Percentiles rank a stretch among this genome's conserved stretches.
Conservation (phyloP, 192 early-diverging fungal genomes). For the Coemansia sp. region DNA sequence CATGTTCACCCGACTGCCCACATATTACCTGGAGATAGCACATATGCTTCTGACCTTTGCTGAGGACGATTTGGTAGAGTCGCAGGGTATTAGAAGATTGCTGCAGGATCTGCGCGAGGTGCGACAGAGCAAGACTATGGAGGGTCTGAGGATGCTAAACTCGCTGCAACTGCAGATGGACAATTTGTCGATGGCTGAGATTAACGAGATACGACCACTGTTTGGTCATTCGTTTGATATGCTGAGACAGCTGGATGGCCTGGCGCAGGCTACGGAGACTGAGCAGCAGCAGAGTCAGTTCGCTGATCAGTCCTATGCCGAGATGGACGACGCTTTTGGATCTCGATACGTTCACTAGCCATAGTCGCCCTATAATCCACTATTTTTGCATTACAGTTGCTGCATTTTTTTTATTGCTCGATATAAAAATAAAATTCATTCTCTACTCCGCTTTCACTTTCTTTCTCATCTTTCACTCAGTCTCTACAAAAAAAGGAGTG, state of each 20-base stretch:
- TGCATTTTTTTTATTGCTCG: neutral
- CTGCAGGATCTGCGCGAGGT: constrained; percentile 85
- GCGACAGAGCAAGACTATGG: constrained; percentile 77
- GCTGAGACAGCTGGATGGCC: constrained; percentile 42
- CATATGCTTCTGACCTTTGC: constrained; percentile 78
- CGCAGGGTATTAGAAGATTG: constrained; percentile 70
- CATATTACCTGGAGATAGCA: constrained; percentile 82
- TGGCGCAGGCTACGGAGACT: constrained; percentile 24
- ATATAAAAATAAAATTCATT: neutral
- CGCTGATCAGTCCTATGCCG: constrained; percentile 35
- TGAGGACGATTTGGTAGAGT: constrained; percentile 79
- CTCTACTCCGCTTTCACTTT: neutral
- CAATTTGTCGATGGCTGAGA: constrained; percentile 82
- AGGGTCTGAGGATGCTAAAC: constrained; percentile 70
- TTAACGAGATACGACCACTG: constrained; percentile 93
- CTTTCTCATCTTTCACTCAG: neutral
- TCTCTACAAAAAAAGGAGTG: neutral
- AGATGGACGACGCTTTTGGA: constrained; percentile 24
- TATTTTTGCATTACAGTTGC: neutral
- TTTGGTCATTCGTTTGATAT: constrained; percentile 79
- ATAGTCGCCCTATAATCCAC: neutral
- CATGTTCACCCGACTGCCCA: constrained; percentile 76
- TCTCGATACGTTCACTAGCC: constrained; percentile 17
- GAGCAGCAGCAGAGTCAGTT: constrained; percentile 33
- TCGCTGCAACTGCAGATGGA: constrained; percentile 78